Evolutionary conservation across 1,284 basidiomycete species (phyloP).

Genomic region (Puccinia triticina): DNA sequence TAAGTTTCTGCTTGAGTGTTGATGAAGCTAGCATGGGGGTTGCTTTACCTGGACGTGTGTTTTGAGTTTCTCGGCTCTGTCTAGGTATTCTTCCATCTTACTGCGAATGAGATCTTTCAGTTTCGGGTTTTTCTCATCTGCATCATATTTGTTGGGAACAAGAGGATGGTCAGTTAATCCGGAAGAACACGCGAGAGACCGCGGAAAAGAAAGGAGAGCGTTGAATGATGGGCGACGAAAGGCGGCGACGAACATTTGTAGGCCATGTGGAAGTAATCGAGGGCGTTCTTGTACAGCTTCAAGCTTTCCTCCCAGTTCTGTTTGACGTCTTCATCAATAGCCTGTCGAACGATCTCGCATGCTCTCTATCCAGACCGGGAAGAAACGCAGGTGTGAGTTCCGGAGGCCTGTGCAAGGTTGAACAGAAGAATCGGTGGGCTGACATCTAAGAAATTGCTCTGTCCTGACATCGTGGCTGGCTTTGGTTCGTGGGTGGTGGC

Average conservation of each 20-base stretch:
- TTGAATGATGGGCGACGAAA: neutral
- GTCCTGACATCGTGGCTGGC: conserved; percentile 53
- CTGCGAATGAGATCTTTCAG: conserved; percentile 82
- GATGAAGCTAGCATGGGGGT: neutral
- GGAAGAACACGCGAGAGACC: conserved; percentile 1
- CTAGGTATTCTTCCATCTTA: conserved; percentile 91
- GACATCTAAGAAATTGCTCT: conserved; percentile 65
- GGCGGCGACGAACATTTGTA: conserved; percentile 69
- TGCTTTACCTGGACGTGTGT: conserved; percentile 61
- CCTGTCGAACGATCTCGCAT: conserved; percentile 86
- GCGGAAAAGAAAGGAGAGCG: neutral
- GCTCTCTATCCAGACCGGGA: conserved; percentile 71
- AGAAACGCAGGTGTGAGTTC: neutral
- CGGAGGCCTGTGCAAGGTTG: neutral
- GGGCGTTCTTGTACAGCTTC: conserved; percentile 76
- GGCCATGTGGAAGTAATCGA: conserved; percentile 97
- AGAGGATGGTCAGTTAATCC: neutral
- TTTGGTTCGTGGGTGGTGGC: too few species aligned
- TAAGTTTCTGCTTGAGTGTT: neutral
- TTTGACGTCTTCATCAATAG: conserved; percentile 93
- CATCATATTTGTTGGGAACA: too few species aligned
- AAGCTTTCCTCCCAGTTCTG: conserved; percentile 71
- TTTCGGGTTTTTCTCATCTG: conserved; percentile 96
- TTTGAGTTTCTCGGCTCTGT: conserved; percentile 89
- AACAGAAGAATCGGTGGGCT: conserved; percentile 53